A percentile compares a stretch with the other conserved stretches of the same genome.
Evolutionary conservation across 306 rosid genomes (phyloP).

Genomic region (Mimosa bimucronata): DNA sequence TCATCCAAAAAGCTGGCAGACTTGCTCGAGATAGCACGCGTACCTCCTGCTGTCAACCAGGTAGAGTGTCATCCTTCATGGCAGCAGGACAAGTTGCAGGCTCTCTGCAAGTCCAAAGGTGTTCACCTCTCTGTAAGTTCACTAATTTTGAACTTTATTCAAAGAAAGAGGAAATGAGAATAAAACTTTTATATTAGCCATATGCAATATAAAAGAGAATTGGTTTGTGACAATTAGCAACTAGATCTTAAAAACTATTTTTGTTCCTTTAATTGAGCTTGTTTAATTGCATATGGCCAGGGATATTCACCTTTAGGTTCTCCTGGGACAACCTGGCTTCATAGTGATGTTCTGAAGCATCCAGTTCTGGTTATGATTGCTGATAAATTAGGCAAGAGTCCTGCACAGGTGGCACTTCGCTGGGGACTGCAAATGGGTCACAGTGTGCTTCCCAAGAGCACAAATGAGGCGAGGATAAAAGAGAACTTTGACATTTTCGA

Average conservation of each 20-base stretch:
- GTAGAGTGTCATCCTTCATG: conserved; percentile 77
- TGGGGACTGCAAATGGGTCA: conserved; percentile 77
- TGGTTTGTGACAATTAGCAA: neutral
- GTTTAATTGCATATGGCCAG: conserved; percentile 41
- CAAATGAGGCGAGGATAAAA: conserved; percentile 59
- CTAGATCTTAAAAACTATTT: neutral
- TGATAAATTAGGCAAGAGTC: conserved; percentile 59
- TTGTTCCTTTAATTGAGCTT: neutral
- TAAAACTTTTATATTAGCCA: too few species aligned
- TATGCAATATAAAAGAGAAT: too few species aligned
- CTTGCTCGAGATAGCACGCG: conserved; percentile 51
- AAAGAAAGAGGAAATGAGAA: too few species aligned
- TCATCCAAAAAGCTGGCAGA: conserved; percentile 61
- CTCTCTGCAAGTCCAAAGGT: conserved; percentile 63
- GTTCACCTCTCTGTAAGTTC: conserved; percentile 67
- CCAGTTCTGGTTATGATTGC: conserved; percentile 52
- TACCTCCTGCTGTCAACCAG: conserved; percentile 74
- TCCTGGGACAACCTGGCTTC: conserved; percentile 62
- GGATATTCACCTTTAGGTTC: conserved; percentile 79
- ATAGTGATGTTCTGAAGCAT: conserved; percentile 59
- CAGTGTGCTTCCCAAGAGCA: conserved; percentile 68
- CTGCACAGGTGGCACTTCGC: conserved; percentile 68
- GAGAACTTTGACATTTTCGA: conserved; percentile 56
- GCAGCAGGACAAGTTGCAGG: conserved; percentile 60
- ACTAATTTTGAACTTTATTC: conserved; percentile 2